Evolutionary conservation across 2,329 filamentous ascomycete species (phyloP).

Genomic region (Onygenales sp.): DNA sequence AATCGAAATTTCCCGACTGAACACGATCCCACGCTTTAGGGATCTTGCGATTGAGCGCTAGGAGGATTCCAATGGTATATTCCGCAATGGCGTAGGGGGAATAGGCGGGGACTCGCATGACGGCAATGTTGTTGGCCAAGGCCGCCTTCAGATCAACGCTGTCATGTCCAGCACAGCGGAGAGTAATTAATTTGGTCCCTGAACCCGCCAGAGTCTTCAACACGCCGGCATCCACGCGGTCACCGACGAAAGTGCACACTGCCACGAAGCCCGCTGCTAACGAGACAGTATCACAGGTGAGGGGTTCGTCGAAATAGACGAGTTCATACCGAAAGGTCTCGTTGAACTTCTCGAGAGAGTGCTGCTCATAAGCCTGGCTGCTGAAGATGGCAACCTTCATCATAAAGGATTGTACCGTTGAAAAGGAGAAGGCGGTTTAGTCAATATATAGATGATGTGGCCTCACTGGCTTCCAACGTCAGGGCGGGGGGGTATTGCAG

Average conservation of each 20-base stretch:
- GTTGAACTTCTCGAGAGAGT: slow-evolving; percentile 41
- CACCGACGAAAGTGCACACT: slow-evolving; percentile 62
- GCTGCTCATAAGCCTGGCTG: slow-evolving; percentile 54
- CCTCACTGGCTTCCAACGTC: no score
- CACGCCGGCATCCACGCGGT: slow-evolving; percentile 44
- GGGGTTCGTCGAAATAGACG: slow-evolving; percentile 49
- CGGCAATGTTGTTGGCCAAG: slow-evolving; percentile 46
- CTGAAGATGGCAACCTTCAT: slow-evolving; percentile 58
- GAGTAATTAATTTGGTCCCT: slow-evolving; percentile 50
- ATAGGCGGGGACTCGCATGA: slow-evolving; percentile 59
- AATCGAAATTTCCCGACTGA: slow-evolving; percentile 58
- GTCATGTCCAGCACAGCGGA: slow-evolving; percentile 61
- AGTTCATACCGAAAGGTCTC: slow-evolving; percentile 36
- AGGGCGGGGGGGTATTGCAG: no score
- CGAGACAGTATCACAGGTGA: slow-evolving; percentile 46
- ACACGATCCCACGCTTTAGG: slow-evolving; percentile 61
- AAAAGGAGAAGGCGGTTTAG: no score
- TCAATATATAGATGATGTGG: no score
- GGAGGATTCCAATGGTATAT: slow-evolving; percentile 57
- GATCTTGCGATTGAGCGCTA: slow-evolving; percentile 58
- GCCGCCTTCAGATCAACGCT: slow-evolving; percentile 54
- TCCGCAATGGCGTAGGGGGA: slow-evolving; percentile 62
- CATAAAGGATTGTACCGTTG: no score
- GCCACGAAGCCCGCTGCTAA: slow-evolving; percentile 46
- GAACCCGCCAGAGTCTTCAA: slow-evolving; percentile 40